Evolutionary conservation across 495 filamentous ascomycete species (phyloP).

Genomic region (Astrothelium macrocarpum): DNA sequence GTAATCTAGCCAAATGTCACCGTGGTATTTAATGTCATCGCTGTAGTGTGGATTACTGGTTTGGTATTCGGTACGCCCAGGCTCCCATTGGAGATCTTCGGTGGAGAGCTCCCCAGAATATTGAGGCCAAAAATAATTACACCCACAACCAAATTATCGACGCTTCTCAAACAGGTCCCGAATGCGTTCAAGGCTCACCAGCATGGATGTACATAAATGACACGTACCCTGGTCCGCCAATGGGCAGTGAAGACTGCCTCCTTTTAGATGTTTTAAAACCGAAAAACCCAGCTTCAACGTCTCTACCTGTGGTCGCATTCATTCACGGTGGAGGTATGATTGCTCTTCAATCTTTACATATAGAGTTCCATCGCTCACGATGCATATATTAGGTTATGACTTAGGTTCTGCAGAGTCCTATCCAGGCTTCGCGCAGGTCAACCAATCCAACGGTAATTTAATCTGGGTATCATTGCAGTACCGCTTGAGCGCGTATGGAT

Average conservation of each 20-base stretch:
- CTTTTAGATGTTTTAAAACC: conserved; percentile 22
- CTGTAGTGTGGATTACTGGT: conserved; percentile 14
- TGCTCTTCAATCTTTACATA: background rate
- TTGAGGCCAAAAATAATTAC: conserved; percentile 16
- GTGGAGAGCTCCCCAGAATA: conserved; percentile 19
- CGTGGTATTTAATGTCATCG: background rate
- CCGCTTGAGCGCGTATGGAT: conserved; percentile 30
- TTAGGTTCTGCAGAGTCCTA: conserved; percentile 9
- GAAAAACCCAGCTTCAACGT: conserved; percentile 8
- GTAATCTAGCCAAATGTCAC: conserved; percentile 3
- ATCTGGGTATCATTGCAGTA: conserved; percentile 31
- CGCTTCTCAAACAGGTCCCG: conserved; percentile 17
- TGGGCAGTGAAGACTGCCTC: conserved; percentile 22
- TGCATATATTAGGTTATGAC: conserved; percentile 3
- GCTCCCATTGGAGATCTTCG: conserved; percentile 18
- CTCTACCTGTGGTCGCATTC: conserved; percentile 20
- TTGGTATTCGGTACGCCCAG: conserved; percentile 21
- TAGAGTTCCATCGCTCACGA: background rate
- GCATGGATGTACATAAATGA: conserved; percentile 15
- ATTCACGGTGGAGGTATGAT: conserved; percentile 20
- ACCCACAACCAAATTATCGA: background rate
- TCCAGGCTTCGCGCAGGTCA: conserved; percentile 19
- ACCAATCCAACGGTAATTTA: conserved; percentile 20
- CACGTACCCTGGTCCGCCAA: conserved; percentile 6
- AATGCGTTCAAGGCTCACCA: conserved; percentile 21